Base-by-base conservation (phyloP, 805 yeast species). In the Yamadazyma philogaea region DNA sequence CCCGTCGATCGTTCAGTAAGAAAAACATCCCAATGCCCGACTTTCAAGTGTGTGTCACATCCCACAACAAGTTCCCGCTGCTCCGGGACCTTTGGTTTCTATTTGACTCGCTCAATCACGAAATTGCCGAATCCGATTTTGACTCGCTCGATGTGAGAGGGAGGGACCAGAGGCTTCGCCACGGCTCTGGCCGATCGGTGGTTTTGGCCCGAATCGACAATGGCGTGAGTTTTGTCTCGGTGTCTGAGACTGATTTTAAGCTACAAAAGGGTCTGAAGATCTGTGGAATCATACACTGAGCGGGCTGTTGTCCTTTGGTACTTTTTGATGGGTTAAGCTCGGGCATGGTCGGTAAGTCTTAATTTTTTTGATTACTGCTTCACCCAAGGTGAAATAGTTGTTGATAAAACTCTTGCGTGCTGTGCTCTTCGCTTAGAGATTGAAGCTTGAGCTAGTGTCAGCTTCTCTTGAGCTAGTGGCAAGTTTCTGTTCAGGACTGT, bases 191-290 rank as follows among this genome's bases (percentile, higher is more conserved):
- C 4, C 60, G 79, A 16, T 70, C 68, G 19, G 63, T 83, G 5
- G 61, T 87, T 3, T 47, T 81, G n/a, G 96, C 95, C 0, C 67
- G 83, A 1, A 78, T 87, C 5, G 93, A 86, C 56, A 72, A 78
- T 51, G 96, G 96, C 0, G 74, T 87, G 14, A 84, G 82, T 54
- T 87, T 84, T 53, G 67, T 79, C n/a, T 67, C 66, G 34, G 51
- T 81, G 15, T 57, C 75, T 5, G 77, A 75, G 47, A 72, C 77
- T 6, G 76, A 75, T 47, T 81, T 81, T 62, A 63, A 63, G 3
- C 47, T 63, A 16, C 31, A 40, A 28, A 7, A 18, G 7, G n/a
- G 34, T 12, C n/a, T 31, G 18, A 17, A 39, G 37, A 14, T 37
- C 28, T 4, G 12, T 4, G 33, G 42, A 5, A n/a, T 39, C 20